phyloP scores from a whole-genome alignment of 1,284 basidiomycete species.

The Boletus calvinii region DNA sequence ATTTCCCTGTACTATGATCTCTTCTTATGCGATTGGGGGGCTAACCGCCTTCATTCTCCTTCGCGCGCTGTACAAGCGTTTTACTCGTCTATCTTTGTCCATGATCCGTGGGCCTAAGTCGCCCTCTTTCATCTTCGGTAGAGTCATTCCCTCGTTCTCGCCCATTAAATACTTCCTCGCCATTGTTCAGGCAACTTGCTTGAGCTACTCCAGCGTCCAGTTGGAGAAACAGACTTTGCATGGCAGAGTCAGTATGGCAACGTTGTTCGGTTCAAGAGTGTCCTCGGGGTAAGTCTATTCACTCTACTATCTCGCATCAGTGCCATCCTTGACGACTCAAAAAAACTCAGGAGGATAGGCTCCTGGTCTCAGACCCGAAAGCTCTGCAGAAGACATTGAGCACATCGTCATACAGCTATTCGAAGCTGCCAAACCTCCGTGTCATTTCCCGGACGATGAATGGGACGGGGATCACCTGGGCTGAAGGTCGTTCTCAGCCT shows the following conservation, averaged over 20 bases:
- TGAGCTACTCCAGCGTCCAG: conserved; percentile 27
- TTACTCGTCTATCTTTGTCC: conserved; percentile 22
- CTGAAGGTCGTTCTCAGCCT: conserved; percentile 35
- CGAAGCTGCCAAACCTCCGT: conserved; percentile 35
- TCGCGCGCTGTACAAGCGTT: conserved; percentile 16
- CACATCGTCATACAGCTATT: conserved; percentile 39
- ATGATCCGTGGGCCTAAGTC: conserved; percentile 34
- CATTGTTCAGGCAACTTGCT: conserved; percentile 23
- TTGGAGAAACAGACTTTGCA: conserved; percentile 30
- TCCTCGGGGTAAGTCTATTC: conserved; percentile 22
- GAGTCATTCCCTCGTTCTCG: not conserved
- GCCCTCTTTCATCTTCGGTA: conserved; percentile 35
- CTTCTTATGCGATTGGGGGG: not conserved
- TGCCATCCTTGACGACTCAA: not conserved
- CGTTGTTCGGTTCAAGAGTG: conserved; percentile 26
- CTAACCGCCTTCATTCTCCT: conserved; percentile 5
- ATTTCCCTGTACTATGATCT: not conserved
- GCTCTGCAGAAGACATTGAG: conserved; percentile 45
- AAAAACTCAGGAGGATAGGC: conserved; percentile 22
- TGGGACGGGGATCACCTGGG: conserved; percentile 40
- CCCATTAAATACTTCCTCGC: not conserved
- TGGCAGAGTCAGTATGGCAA: conserved; percentile 34
- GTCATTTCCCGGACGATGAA: conserved; percentile 31
- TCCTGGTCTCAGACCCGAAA: conserved; percentile 40
- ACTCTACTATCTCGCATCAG: not conserved